Base-by-base conservation (phyloP, 495 filamentous ascomycete genomes). In the Coniosporium apollinis region DNA sequence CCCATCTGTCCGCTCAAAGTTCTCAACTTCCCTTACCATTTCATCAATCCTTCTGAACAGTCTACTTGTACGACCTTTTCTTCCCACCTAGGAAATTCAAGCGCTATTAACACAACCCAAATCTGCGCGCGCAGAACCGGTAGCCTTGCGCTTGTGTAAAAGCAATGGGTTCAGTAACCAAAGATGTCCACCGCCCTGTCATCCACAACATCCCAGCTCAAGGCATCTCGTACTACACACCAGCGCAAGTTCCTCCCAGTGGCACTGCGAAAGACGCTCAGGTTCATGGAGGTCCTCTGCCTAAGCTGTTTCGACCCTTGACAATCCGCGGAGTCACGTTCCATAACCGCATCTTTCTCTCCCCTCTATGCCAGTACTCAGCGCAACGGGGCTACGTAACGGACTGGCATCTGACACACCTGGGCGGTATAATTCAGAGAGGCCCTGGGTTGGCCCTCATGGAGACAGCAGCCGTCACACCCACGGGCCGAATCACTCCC, bases 401-500 rank as follows among this genome's bases (percentile, higher is more conserved):
- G 1, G 34, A 34, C 28, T 50, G 47, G 47, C 41, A 47, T 28
- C 9, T 28, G 11, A 42, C 47, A 2, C 47, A 49, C 21, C 28
- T 49, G 30, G 47, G 47, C 10, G 47, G 44, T 16, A 50, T 50
- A 22, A 41, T 47, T 19, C 41, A 41, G 32, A 26, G 47, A 44
- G 82, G 82, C 5, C 66, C 77, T 0, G 76, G 72, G 1, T 58
- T 82, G 6, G 50, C 70, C 29, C 72, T 83, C 41, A 64, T 84
- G 20, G 82, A 89, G 56, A 78, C 80, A 9, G 81, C 78, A 0
- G 65, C 70, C 17, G 76, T 87, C 5, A 50, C 62, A 1, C 61
- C 80, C 5, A 63, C 83, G 39, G 82, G 82, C n/a, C 64, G 82
- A 2, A 86, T 87, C 56, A 75, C 78, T 1, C 81, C 81, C 0